Percentiles rank a stretch among this genome's conserved stretches.
phyloP scores from a whole-genome alignment of 2,329 filamentous ascomycete species.

The Microsporum ferrugineum region DNA sequence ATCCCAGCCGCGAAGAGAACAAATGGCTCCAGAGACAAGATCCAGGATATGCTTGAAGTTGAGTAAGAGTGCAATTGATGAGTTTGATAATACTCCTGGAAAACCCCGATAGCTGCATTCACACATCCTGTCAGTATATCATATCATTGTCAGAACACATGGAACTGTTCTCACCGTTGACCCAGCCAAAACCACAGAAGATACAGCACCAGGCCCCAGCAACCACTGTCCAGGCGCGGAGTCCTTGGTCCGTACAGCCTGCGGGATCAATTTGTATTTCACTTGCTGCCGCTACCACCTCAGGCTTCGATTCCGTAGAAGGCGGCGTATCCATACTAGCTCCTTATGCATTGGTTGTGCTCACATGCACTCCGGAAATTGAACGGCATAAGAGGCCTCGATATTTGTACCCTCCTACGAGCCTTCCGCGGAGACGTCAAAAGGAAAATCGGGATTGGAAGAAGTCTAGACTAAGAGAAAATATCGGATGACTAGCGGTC shows the following conservation, averaged over 20 bases:
- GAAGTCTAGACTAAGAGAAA: background rate
- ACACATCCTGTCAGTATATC: background rate
- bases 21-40: constrained; percentile 46
- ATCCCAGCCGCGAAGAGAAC: constrained; percentile 41
- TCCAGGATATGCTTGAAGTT: constrained; percentile 49
- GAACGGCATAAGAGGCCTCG: background rate
- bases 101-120: constrained; percentile 38
- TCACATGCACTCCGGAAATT: background rate
- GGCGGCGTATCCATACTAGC: background rate
- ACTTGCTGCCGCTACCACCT: background rate
- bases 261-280: background rate
- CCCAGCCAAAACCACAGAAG: constrained; percentile 43
- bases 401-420: background rate
- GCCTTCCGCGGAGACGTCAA: background rate
- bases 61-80: constrained; percentile 40
- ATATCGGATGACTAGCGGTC: background rate
- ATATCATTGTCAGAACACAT: background rate
- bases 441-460: background rate
- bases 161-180: constrained; percentile 30
- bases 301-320: background rate
- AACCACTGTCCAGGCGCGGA: constrained; percentile 36
- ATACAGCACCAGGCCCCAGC: constrained; percentile 36
- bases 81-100: constrained; percentile 48
- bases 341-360: background rate
- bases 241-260: constrained; percentile 11